Evolutionary conservation across 208 protist genomes (phyloP).

Genomic region (Wallacemonas collosoma): DNA sequence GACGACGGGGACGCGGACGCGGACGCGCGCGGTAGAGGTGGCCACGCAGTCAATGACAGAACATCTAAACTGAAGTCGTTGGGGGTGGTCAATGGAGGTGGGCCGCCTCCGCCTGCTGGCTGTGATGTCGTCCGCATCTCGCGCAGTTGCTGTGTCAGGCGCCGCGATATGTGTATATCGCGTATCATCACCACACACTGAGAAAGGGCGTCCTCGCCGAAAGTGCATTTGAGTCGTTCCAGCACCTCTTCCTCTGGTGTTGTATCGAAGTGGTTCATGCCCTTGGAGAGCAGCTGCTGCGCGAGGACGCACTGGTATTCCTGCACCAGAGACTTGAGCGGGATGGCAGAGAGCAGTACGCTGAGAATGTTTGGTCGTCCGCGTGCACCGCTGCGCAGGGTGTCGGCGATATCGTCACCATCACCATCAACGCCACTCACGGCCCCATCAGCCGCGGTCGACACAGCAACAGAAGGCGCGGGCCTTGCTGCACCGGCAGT

Average conservation of each 20-base stretch:
- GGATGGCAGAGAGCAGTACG: conserved; percentile 79
- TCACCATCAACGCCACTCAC: not conserved
- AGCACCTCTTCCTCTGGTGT: conserved; percentile 82
- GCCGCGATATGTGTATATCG: conserved; percentile 80
- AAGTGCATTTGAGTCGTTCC: conserved; percentile 84
- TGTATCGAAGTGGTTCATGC: conserved; percentile 81
- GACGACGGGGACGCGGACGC: not conserved
- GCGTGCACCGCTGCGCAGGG: conserved; percentile 21
- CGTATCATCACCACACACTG: conserved; percentile 85
- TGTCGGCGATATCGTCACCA: conserved; percentile 2
- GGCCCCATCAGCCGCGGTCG: conserved; percentile 16
- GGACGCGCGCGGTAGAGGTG: conserved; percentile 22
- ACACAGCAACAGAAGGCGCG: not conserved
- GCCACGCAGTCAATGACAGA: conserved; percentile 78
- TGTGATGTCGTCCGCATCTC: conserved; percentile 17
- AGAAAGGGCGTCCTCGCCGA: conserved; percentile 74
- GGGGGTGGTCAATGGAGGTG: conserved; percentile 1
- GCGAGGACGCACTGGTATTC: conserved; percentile 81
- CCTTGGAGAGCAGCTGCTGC: conserved; percentile 64
- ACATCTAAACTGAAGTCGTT: conserved; percentile 57
- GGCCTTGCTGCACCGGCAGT: not conserved
- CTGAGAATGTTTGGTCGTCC: conserved; percentile 74
- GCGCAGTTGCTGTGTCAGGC: conserved; percentile 64
- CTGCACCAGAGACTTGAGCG: conserved; percentile 56
- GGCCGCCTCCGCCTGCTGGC: too few relatives aligned